Conservation (phyloP, 805 yeast species). For the Blastobotrys mokoenaii region DNA sequence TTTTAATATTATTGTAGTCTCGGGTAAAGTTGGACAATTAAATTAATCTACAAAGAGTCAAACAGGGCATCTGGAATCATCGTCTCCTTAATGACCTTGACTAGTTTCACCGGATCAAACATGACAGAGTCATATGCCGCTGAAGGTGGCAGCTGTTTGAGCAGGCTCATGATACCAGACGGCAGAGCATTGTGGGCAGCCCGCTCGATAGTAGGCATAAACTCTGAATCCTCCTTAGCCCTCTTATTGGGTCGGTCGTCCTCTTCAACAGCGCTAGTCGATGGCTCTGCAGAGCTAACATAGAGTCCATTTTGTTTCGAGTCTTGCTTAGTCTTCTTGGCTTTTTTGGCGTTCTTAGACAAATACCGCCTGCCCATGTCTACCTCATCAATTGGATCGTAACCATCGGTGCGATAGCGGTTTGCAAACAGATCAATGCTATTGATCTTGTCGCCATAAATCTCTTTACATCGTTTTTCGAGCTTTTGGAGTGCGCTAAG, state of each 20-base stretch:
- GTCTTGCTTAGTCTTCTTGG: not conserved
- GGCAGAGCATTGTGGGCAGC: conserved; percentile 17
- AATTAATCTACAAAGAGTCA: not conserved
- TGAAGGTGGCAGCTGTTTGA: conserved; percentile 54
- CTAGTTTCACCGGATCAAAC: conserved; percentile 49
- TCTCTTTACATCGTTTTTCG: conserved; percentile 55
- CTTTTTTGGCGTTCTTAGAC: not conserved
- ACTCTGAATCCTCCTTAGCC: conserved; percentile 4
- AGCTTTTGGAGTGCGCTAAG: conserved; percentile 56
- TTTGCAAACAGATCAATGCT: conserved; percentile 31
- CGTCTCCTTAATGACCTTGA: conserved; percentile 25
- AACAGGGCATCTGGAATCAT: conserved; percentile 18
- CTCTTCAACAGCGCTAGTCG: not conserved
- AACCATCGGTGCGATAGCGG: conserved; percentile 24
- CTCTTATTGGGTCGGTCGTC: conserved; percentile 8
- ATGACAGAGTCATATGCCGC: conserved; percentile 45
- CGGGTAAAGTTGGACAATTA: not conserved
- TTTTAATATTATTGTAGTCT: not conserved
- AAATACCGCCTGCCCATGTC: conserved; percentile 14
- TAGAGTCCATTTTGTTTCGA: not conserved
- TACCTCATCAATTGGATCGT: conserved; percentile 14
- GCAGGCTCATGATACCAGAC: conserved; percentile 36
- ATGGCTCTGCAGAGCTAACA: not conserved
- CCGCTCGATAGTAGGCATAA: conserved; percentile 13
- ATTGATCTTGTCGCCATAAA: conserved; percentile 51